A percentile compares a stretch with the other conserved stretches of the same genome.
phyloP scores from a whole-genome alignment of 1,284 basidiomycete species.

The Lignosus rhinocerotis region DNA sequence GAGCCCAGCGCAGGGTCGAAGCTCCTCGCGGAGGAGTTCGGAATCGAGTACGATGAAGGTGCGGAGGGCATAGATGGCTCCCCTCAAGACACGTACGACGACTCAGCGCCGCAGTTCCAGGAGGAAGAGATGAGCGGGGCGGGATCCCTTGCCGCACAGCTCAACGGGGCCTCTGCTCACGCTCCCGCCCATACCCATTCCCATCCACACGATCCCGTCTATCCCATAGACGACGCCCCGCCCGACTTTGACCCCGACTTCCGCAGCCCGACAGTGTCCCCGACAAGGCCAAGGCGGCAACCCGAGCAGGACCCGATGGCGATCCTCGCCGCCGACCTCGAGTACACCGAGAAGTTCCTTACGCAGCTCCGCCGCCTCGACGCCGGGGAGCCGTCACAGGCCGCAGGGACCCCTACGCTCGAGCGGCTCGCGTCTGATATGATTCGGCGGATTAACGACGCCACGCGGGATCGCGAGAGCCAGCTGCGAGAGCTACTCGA shows the following conservation, averaged over 20 bases:
- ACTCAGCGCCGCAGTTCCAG: constrained; percentile 5
- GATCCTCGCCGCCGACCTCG: constrained; percentile 67
- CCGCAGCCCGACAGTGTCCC: constrained; percentile 38
- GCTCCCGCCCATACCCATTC: constrained; percentile 6
- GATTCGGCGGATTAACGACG: constrained; percentile 74
- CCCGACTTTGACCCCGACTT: constrained; percentile 46
- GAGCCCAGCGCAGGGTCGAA: constrained; percentile 75
- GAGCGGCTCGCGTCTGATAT: constrained; percentile 75
- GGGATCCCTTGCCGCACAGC: constrained; percentile 20
- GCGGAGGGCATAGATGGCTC: constrained; percentile 75
- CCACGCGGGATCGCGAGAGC: constrained; percentile 70
- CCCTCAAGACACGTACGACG: constrained; percentile 18
- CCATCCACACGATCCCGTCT: constrained; percentile 16
- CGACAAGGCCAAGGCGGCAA: constrained; percentile 30
- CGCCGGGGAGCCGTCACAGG: constrained; percentile 42
- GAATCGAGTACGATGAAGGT: constrained; percentile 83
- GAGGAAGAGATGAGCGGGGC: constrained; percentile 26
- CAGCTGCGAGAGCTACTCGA: constrained; percentile 75
- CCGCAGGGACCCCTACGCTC: constrained; percentile 47
- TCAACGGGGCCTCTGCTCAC: constrained; percentile 16
- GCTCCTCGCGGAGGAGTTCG: constrained; percentile 79
- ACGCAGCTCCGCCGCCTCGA: constrained; percentile 69
- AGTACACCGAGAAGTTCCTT: constrained; percentile 76
- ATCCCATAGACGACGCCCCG: constrained; percentile 31
- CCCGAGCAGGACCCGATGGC: constrained; percentile 69